A percentile compares a stretch with the other conserved stretches of the same genome.
Evolutionary conservation across 495 filamentous ascomycete species (phyloP).

Genomic region (Lindgomyces ingoldianus): DNA sequence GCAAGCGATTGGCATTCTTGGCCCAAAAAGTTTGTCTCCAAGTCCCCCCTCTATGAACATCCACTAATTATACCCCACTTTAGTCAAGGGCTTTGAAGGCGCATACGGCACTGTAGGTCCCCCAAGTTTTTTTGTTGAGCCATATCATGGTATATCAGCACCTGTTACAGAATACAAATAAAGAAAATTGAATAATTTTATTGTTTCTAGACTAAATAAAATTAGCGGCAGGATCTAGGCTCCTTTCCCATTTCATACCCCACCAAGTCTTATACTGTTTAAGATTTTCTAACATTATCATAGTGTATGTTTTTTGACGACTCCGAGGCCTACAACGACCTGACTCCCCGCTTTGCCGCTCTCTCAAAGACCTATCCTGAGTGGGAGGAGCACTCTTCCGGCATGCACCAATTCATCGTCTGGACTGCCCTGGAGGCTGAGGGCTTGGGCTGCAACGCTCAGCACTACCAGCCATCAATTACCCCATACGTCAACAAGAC

Average conservation of each 20-base stretch:
- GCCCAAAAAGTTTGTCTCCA: no score
- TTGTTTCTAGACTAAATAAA: no score
- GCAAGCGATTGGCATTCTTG: slow-evolving; percentile 16
- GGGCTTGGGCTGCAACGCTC: slow-evolving; percentile 25
- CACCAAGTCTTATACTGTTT: no score
- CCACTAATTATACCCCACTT: no score
- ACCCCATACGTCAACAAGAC: slow-evolving; percentile 21
- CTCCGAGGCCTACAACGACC: slow-evolving; percentile 13
- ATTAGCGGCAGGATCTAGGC: no score
- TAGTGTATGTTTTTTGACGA: slow-evolving; percentile 34
- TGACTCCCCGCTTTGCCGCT: slow-evolving; percentile 22
- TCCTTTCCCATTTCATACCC: no score
- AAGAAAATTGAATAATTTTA: no score
- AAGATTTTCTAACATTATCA: no score
- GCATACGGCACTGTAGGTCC: slow-evolving; percentile 32
- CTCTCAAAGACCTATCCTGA: slow-evolving; percentile 26
- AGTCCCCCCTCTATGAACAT: no score
- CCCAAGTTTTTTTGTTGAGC: no score
- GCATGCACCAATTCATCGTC: slow-evolving; percentile 33
- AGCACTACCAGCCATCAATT: slow-evolving; percentile 30
- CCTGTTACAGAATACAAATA: no score
- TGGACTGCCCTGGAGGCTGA: slow-evolving; percentile 32
- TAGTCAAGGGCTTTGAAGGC: slow-evolving; percentile 21
- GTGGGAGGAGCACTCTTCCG: slow-evolving; percentile 31
- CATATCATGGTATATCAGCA: no score